A percentile compares a stretch with the other conserved stretches of the same genome.
Evolutionary conservation across 1,139 yeast genomes (phyloP).

Genomic region (Magnusiomyces fungicola): DNA sequence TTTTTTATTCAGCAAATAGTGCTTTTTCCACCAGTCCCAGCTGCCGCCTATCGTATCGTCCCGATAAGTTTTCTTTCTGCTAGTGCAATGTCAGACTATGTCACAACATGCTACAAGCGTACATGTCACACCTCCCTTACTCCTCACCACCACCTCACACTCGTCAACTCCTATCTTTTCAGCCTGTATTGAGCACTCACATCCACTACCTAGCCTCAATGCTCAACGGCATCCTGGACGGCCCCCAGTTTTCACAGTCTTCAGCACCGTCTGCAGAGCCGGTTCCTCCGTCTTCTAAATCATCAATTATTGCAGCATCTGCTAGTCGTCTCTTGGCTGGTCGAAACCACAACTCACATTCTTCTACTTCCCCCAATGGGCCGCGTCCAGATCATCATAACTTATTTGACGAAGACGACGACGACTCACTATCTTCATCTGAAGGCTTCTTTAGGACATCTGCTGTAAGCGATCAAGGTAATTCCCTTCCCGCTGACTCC

Average conservation of each 20-base stretch:
- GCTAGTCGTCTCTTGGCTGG: neutral
- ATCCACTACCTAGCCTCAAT: neutral
- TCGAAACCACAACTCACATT: neutral
- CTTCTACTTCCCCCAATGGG: neutral
- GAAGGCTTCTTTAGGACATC: constrained; percentile 58
- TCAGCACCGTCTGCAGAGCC: neutral
- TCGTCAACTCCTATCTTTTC: too few species aligned
- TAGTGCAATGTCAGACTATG: too few species aligned
- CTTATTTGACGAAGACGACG: constrained; percentile 10
- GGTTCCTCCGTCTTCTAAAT: neutral
- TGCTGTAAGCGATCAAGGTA: constrained; percentile 52
- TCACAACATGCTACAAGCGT: too few species aligned
- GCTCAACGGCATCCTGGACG: constrained; percentile 1
- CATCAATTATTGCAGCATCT: neutral
- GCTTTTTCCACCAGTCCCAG: too few species aligned
- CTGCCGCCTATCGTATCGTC: too few species aligned
- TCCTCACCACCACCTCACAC: too few species aligned
- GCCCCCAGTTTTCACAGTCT: neutral
- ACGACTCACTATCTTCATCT: constrained; percentile 26
- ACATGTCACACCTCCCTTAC: too few species aligned
- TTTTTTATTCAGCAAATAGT: too few species aligned
- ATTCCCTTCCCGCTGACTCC: constrained; percentile 28
- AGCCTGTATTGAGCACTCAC: neutral
- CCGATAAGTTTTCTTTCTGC: too few species aligned
- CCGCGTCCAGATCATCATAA: neutral